phyloP scores from a whole-genome alignment of 495 filamentous ascomycete species.

The Lineolata rhizophorae region DNA sequence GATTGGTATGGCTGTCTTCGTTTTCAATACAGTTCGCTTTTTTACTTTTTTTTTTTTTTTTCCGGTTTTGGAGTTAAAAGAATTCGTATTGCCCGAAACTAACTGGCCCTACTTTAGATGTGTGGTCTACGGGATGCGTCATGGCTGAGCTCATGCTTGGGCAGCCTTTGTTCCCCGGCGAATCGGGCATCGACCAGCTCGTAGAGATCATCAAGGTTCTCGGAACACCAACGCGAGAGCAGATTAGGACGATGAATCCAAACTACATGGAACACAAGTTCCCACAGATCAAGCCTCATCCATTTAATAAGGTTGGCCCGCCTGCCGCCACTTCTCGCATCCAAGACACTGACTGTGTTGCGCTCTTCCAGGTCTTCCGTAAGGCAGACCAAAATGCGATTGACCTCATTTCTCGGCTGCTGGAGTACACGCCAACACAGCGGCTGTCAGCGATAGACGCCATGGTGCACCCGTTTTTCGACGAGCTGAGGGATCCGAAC shows the following conservation, averaged over 20 bases:
- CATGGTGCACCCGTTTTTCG: slow-evolving; percentile 97
- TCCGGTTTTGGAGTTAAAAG: no score
- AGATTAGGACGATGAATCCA: slow-evolving; percentile 99
- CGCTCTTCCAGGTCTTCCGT: slow-evolving; percentile 53
- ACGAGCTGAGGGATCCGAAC: slow-evolving; percentile 74
- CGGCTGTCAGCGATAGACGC: slow-evolving; percentile 85
- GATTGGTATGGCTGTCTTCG: slow-evolving; percentile 48
- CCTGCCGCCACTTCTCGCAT: not conserved
- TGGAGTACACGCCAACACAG: slow-evolving; percentile 95
- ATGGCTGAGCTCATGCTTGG: slow-evolving; percentile 99
- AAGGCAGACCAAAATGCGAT: slow-evolving; percentile 83
- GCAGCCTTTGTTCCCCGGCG: slow-evolving; percentile 95
- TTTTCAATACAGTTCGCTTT: not conserved
- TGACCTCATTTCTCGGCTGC: slow-evolving; percentile 75
- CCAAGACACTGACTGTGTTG: slow-evolving; percentile 3
- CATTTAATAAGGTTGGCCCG: slow-evolving; percentile 65
- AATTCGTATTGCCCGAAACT: no score
- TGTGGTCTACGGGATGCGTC: slow-evolving; percentile 97
- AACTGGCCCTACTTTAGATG: slow-evolving; percentile 34
- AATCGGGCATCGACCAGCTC: slow-evolving; percentile 95
- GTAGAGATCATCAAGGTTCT: slow-evolving; percentile 99
- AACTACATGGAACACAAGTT: slow-evolving; percentile 99
- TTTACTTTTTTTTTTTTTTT: slow-evolving; percentile 3
- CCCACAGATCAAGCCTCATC: slow-evolving; percentile 97
- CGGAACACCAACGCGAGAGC: slow-evolving; percentile 90